A percentile compares a stretch with the other conserved stretches of the same genome.
Evolutionary conservation across 805 yeast genomes (phyloP).

Genomic region (Kluyveromyces starmeri): DNA sequence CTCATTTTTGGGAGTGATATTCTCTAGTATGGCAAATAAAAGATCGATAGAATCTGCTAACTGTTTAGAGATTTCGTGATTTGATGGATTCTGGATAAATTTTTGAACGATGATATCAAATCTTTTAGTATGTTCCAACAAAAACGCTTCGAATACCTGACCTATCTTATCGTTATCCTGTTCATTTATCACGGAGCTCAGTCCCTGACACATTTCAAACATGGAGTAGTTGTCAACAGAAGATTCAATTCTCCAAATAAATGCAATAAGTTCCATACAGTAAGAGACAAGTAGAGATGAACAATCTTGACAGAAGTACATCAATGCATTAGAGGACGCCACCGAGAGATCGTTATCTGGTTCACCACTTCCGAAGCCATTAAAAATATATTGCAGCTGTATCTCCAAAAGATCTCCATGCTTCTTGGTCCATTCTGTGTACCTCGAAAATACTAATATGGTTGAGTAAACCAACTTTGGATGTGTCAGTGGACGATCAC

Average conservation of each 20-base stretch:
- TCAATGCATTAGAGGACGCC: conserved; percentile 88
- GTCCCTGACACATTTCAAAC: conserved; percentile 79
- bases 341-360: conserved; percentile 42
- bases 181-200: conserved; percentile 70
- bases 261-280: conserved; percentile 64
- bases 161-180: conserved; percentile 47
- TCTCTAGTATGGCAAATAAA: conserved; percentile 27
- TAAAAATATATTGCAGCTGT: conserved; percentile 75
- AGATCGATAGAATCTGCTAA: conserved; percentile 68
- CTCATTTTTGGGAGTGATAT: conserved; percentile 23
- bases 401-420: conserved; percentile 77
- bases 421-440: conserved; percentile 87
- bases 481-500: conserved; percentile 67
- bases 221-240: conserved; percentile 58
- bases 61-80: conserved; percentile 33
- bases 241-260: conserved; percentile 51
- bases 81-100: conserved; percentile 19
- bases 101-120: conserved; percentile 15
- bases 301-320: conserved; percentile 93
- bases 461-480: conserved; percentile 86
- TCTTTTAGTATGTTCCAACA: conserved; percentile 39
- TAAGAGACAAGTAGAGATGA: conserved; percentile 52
- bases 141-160: conserved; percentile 58
- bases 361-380: conserved; percentile 45
- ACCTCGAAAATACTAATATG: conserved; percentile 88